Evolutionary conservation across 805 yeast genomes (phyloP).

Genomic region (Pichia sporocuriosa): DNA sequence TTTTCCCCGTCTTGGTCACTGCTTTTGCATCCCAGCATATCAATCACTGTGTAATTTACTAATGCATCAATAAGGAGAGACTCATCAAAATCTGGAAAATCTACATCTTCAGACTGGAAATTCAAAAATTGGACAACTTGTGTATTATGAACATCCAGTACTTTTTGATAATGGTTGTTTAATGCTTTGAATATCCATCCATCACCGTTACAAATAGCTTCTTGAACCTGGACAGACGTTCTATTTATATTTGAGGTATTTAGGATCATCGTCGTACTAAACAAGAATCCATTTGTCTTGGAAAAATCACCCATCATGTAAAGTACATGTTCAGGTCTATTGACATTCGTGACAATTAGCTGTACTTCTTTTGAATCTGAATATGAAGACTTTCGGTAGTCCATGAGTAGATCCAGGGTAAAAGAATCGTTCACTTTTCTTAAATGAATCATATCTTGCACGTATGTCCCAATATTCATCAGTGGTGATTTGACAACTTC

Average conservation of each 20-base stretch:
- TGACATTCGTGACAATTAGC: constrained; percentile 1
- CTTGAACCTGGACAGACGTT: neutral
- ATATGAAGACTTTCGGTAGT: constrained; percentile 4
- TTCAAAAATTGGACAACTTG: constrained; percentile 1
- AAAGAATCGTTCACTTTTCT: neutral
- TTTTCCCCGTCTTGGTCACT: neutral
- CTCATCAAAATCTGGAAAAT: constrained; percentile 2
- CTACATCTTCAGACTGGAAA: neutral
- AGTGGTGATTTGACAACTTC: constrained; percentile 10
- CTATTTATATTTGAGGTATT: neutral
- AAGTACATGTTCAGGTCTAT: neutral
- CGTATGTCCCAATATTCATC: neutral
- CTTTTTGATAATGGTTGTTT: constrained; percentile 7
- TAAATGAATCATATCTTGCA: constrained; percentile 11
- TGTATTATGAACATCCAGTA: neutral
- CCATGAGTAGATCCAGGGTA: constrained; percentile 8
- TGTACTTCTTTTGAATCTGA: constrained; percentile 10
- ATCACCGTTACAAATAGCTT: constrained; percentile 1
- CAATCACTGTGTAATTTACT: neutral
- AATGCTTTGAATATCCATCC: constrained; percentile 1
- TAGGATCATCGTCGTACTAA: constrained; percentile 1
- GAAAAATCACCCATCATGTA: constrained; percentile 10
- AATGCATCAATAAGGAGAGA: constrained; percentile 5
- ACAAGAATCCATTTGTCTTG: constrained; percentile 5
- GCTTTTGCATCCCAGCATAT: neutral